phyloP scores from a whole-genome alignment of 2,329 filamentous ascomycete species.

The Nigrograna mackinnonii region DNA sequence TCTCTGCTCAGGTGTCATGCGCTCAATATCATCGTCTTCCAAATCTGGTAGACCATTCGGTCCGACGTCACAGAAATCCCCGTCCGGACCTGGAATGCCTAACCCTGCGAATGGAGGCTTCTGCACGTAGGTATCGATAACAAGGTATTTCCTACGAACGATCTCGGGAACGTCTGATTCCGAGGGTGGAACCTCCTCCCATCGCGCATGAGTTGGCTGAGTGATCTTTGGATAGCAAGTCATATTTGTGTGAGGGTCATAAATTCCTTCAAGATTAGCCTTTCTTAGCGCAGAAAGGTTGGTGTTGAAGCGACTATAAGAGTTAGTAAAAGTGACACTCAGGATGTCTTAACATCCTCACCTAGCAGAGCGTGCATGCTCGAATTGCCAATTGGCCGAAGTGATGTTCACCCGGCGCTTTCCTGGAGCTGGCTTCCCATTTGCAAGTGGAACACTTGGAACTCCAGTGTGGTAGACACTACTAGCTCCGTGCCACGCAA shows the following conservation, averaged over 20 bases:
- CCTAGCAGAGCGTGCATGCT: conserved; percentile 91
- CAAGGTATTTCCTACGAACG: conserved; percentile 64
- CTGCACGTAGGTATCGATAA: conserved; percentile 64
- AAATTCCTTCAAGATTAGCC: conserved; percentile 74
- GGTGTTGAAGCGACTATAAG: conserved; percentile 78
- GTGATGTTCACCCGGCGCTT: conserved; percentile 89
- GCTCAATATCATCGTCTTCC: conserved; percentile 65
- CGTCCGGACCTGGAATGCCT: conserved; percentile 63
- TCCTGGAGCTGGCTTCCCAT: conserved; percentile 72
- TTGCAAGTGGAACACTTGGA: conserved; percentile 74
- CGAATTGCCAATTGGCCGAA: conserved; percentile 93
- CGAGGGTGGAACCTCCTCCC: conserved; percentile 68
- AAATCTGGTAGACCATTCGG: conserved; percentile 65
- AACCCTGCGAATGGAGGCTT: conserved; percentile 61
- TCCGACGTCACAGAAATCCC: conserved; percentile 52
- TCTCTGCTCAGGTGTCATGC: conserved; percentile 72
- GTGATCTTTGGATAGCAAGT: conserved; percentile 87
- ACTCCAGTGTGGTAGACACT: conserved; percentile 87
- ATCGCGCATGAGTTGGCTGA: conserved; percentile 85
- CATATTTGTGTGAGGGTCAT: conserved; percentile 91
- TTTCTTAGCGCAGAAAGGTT: conserved; percentile 70
- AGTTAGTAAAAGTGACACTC: conserved; percentile 15
- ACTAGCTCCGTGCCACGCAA: conserved; percentile 97
- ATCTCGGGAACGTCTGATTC: conserved; percentile 54
- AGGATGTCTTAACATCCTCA: conserved; percentile 46